These are phyloP conservation scores for Jacaranda mimosifolia DNA, from an alignment of 257 asterid species.

Conservation along the genomic window DNA sequence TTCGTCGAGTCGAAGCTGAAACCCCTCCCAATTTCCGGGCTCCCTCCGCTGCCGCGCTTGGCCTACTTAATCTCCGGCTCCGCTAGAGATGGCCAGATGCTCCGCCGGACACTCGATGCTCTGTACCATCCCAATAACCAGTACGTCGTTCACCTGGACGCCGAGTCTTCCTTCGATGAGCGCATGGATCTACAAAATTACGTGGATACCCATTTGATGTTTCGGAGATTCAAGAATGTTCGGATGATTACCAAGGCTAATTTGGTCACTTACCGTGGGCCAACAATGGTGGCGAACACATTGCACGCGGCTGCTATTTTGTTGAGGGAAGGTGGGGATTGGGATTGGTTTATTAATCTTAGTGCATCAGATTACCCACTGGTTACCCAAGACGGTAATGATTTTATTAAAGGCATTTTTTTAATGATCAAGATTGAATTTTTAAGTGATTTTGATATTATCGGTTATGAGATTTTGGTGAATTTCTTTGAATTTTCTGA, in stretches of 20 bases:
- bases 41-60: slow-evolving; percentile 69
- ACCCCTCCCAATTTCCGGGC: slow-evolving; percentile 51
- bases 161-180: slow-evolving; percentile 75
- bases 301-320: slow-evolving; percentile 94
- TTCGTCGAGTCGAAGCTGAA: slow-evolving; percentile 82
- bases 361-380: slow-evolving; percentile 94
- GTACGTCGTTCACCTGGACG: slow-evolving; percentile 89
- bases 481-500: slow-evolving; percentile 22
- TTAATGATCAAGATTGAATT: background rate
- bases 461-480: slow-evolving; percentile 8
- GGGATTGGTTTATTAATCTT: slow-evolving; percentile 97
- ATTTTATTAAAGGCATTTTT: background rate
- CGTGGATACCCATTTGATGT: slow-evolving; percentile 47
- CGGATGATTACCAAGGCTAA: slow-evolving; percentile 83
- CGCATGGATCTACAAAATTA: slow-evolving; percentile 72
- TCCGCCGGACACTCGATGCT: slow-evolving; percentile 71
- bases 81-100: slow-evolving; percentile 78
- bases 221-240: slow-evolving; percentile 64
- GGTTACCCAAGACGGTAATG: slow-evolving; percentile 85
- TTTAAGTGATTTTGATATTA: background rate
- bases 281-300: slow-evolving; percentile 96
- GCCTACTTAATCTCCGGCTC: slow-evolving; percentile 90
- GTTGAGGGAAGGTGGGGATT: slow-evolving; percentile 83
- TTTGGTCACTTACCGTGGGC: slow-evolving; percentile 90
- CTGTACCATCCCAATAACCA: slow-evolving; percentile 83